These are phyloP conservation scores for Physaria fendleri DNA, from an alignment of 345 rosid species.

Conservation along the genomic window DNA sequence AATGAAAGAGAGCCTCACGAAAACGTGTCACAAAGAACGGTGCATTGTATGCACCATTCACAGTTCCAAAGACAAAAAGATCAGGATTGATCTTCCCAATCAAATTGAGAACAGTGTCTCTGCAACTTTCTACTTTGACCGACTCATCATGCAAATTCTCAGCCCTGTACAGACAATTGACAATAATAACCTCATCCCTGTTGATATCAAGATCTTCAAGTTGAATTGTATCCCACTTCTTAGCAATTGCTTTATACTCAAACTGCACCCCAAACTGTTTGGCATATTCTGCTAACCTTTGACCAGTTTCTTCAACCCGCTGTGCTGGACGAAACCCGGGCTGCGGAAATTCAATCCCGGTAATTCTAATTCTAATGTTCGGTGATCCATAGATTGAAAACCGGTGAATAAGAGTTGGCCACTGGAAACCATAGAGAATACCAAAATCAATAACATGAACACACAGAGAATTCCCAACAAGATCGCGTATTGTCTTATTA, in stretches of 20 bases:
- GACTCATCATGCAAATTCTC: constrained; percentile 80
- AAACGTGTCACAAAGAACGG: constrained; percentile 88
- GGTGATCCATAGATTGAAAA: constrained; percentile 65
- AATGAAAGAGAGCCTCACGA: constrained; percentile 87
- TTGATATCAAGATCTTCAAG: constrained; percentile 66
- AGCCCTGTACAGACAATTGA: constrained; percentile 61
- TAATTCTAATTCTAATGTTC: constrained; percentile 76
- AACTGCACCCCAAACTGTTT: constrained; percentile 71
- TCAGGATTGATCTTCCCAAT: constrained; percentile 65
- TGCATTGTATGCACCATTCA: constrained; percentile 71
- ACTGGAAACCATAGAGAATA: constrained; percentile 83
- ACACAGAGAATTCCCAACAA: constrained; percentile 42
- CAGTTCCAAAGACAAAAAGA: constrained; percentile 53
- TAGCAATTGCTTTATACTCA: constrained; percentile 78
- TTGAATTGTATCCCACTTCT: constrained; percentile 72
- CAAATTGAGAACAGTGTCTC: constrained; percentile 51
- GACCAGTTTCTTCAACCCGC: constrained; percentile 85
- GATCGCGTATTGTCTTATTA: constrained; percentile 44
- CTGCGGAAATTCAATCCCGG: constrained; percentile 92
- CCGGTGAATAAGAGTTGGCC: constrained; percentile 80
- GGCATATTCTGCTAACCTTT: constrained; percentile 74
- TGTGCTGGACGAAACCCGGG: constrained; percentile 90
- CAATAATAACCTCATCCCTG: constrained; percentile 59
- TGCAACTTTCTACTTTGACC: constrained; percentile 51
- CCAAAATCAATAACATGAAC: constrained; percentile 93